Conservation (phyloP, 305 asterid genomes). For the Rubia balearica region DNA sequence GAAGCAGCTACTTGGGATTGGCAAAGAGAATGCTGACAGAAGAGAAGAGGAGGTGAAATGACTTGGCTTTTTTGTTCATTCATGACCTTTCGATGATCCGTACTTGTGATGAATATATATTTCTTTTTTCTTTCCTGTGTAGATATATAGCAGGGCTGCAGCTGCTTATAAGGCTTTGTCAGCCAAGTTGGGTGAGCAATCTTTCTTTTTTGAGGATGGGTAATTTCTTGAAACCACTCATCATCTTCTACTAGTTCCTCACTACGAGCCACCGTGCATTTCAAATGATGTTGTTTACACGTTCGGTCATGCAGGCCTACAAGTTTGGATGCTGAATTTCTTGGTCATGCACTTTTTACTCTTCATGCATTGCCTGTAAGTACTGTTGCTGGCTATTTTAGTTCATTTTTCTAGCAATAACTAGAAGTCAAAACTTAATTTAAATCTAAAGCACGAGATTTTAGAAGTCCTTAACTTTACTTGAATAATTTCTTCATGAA, state of each 20-base stretch:
- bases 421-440: not conserved
- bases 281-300: not conserved
- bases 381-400: conserved; percentile 10
- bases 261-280: conserved; percentile 7
- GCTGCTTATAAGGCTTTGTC: conserved; percentile 66
- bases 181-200: conserved; percentile 58
- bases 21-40: conserved; percentile 58
- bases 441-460: not conserved
- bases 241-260: not conserved
- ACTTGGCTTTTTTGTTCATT: not conserved
- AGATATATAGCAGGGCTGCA: conserved; percentile 73
- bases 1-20: conserved; percentile 70
- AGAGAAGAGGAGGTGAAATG: conserved; percentile 73
- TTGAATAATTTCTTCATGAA: not conserved
- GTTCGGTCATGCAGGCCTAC: conserved; percentile 53
- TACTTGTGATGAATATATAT: not conserved
- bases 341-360: conserved; percentile 67
- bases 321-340: conserved; percentile 82
- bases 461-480: not conserved
- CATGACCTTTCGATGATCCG: not conserved
- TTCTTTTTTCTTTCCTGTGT: conserved; percentile 13
- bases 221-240: conserved; percentile 11
- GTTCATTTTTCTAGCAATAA: not conserved
- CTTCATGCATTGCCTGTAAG: conserved; percentile 93
- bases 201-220: conserved; percentile 69